Evolutionary conservation across 805 yeast species (phyloP).

Genomic region (Myxozyma vanderwaltii): DNA sequence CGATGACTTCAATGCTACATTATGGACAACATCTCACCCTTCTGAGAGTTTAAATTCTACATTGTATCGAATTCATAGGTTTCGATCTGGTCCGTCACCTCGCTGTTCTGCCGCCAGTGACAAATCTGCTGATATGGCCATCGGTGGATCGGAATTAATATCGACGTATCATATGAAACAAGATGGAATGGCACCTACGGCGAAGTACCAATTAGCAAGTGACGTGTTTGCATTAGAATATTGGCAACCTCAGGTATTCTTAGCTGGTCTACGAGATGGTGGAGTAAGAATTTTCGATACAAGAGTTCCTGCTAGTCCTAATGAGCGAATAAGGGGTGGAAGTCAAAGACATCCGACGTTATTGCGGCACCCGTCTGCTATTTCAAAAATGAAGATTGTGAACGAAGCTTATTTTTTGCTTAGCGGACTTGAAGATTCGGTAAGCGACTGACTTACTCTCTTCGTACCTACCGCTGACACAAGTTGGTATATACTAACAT

Average conservation of each 20-base stretch:
- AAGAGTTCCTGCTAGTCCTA: constrained; percentile 7
- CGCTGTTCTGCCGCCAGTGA: constrained; percentile 23
- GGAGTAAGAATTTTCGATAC: constrained; percentile 23
- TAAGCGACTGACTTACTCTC: not conserved
- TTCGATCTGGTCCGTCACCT: constrained; percentile 25
- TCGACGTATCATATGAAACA: constrained; percentile 10
- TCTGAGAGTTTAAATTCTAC: constrained; percentile 14
- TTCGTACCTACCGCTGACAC: no score
- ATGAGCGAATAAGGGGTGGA: not conserved
- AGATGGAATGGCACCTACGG: not conserved
- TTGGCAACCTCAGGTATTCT: constrained; percentile 16
- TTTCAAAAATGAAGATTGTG: constrained; percentile 34
- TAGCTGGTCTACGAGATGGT: constrained; percentile 34
- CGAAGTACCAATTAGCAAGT: constrained; percentile 18
- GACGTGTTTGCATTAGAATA: constrained; percentile 26
- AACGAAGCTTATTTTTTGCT: constrained; percentile 26
- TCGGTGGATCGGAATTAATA: constrained; percentile 22
- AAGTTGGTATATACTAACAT: constrained; percentile 5
- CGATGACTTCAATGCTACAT: constrained; percentile 25
- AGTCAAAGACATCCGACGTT: constrained; percentile 12
- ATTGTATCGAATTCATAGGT: constrained; percentile 21
- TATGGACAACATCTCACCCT: constrained; percentile 24
- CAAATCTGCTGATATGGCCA: constrained; percentile 18
- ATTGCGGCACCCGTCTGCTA: constrained; percentile 30
- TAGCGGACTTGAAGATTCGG: constrained; percentile 35